Conservation (phyloP, 2,329 filamentous ascomycete genomes). For the Nemania abortiva region DNA sequence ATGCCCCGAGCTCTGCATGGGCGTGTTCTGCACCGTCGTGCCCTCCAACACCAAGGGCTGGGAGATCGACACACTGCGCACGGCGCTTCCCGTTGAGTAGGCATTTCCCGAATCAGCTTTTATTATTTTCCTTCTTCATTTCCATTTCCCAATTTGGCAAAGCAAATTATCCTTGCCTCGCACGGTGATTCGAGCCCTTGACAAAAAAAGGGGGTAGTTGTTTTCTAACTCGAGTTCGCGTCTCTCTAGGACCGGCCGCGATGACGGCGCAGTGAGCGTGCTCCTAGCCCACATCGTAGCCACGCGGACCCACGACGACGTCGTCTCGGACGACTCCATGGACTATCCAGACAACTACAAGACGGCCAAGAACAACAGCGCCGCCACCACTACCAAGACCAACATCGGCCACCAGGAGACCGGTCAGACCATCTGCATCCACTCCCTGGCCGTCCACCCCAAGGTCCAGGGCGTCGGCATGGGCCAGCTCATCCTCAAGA, state of each 20-base stretch:
- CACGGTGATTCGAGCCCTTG: too few species aligned
- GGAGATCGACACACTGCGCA: conserved; percentile 65
- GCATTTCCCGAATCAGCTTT: neutral
- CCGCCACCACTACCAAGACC: conserved; percentile 57
- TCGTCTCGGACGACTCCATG: conserved; percentile 84
- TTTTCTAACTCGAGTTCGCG: neutral
- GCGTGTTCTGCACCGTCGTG: conserved; percentile 78
- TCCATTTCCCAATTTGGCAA: neutral
- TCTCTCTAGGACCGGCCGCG: conserved; percentile 58
- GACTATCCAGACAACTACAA: conserved; percentile 76
- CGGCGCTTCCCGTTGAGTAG: conserved; percentile 67
- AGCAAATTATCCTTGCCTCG: neutral
- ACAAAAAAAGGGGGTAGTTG: neutral
- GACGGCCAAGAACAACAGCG: conserved; percentile 54
- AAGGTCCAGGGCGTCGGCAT: conserved; percentile 80
- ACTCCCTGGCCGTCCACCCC: conserved; percentile 84
- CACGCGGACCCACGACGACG: conserved; percentile 72
- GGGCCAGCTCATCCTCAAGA: conserved; percentile 78
- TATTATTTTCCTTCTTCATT: neutral
- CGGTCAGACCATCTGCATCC: conserved; percentile 81
- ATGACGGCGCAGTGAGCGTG: conserved; percentile 67
- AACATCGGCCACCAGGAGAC: conserved; percentile 75
- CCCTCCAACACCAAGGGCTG: conserved; percentile 61
- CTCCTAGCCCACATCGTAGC: conserved; percentile 83
- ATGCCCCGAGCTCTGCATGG: conserved; percentile 82